phyloP scores from a whole-genome alignment of 129 eudicot species.

The Cynara cardunculus region DNA sequence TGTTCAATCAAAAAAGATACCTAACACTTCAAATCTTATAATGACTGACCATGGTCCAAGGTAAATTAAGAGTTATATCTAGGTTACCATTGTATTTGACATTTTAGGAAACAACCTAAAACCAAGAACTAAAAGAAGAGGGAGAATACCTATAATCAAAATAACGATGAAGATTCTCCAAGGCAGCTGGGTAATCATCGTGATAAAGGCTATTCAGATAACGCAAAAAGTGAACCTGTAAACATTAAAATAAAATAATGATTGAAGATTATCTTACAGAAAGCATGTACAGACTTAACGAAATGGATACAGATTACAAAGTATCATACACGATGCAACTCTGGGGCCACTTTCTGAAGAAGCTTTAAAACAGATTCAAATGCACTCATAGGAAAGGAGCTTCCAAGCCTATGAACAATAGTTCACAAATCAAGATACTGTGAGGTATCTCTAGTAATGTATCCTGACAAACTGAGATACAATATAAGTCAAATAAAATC shows the following conservation, averaged over 20 bases:
- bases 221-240: slow-evolving; percentile 87
- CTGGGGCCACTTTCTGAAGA: slow-evolving; percentile 90
- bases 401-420: slow-evolving; percentile 59
- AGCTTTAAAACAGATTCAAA: slow-evolving; percentile 76
- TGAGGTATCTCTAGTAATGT: background rate
- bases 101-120: background rate
- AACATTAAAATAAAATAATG: background rate
- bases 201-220: slow-evolving; percentile 85
- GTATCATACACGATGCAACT: slow-evolving; percentile 78
- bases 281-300: background rate
- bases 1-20: background rate
- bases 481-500: background rate
- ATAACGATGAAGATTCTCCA: slow-evolving; percentile 94
- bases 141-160: slow-evolving; percentile 82
- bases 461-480: background rate
- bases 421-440: slow-evolving; percentile 11
- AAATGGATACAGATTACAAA: background rate
- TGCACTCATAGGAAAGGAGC: slow-evolving; percentile 76
- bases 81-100: background rate
- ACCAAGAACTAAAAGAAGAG: background rate
- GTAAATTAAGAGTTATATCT: background rate
- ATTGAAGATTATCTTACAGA: background rate
- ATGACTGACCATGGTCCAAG: background rate
- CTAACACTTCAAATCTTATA: background rate
- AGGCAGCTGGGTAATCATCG: slow-evolving; percentile 82